Evolutionary conservation across 257 asterid genomes (phyloP).

Genomic region (Fraxinus quadrangulata): DNA sequence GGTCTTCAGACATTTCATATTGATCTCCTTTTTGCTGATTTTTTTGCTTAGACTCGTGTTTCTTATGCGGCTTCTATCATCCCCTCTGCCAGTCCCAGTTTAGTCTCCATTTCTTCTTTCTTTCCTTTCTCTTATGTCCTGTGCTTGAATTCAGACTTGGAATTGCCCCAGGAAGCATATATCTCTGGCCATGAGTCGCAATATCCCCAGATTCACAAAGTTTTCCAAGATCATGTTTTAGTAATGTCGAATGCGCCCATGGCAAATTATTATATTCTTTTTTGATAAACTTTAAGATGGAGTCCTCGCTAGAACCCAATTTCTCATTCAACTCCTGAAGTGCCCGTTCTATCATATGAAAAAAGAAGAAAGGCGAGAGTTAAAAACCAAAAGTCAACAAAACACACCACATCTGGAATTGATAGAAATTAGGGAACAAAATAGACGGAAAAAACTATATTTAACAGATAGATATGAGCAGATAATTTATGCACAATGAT

Average conservation of each 20-base stretch:
- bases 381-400: neutral
- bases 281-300: conserved; percentile 48
- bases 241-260: conserved; percentile 46
- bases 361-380: neutral
- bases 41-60: conserved; percentile 13
- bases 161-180: conserved; percentile 31
- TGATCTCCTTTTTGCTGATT: conserved; percentile 12
- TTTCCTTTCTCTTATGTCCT: conserved; percentile 29
- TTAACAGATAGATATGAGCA: neutral
- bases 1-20: neutral
- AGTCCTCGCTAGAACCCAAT: conserved; percentile 53
- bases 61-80: conserved; percentile 25
- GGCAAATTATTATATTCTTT: conserved; percentile 50
- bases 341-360: conserved; percentile 64
- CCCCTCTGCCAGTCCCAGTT: conserved; percentile 34
- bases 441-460: neutral
- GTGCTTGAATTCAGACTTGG: conserved; percentile 11
- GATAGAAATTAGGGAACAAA: neutral
- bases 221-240: conserved; percentile 50
- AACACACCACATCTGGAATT: neutral
- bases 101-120: conserved; percentile 28
- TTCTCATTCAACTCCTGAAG: conserved; percentile 47
- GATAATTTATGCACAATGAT: neutral
- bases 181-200: conserved; percentile 31
- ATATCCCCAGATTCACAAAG: conserved; percentile 43